Evolutionary conservation across 306 rosid species (phyloP).

Genomic region (Oemleria cerasiformis): DNA sequence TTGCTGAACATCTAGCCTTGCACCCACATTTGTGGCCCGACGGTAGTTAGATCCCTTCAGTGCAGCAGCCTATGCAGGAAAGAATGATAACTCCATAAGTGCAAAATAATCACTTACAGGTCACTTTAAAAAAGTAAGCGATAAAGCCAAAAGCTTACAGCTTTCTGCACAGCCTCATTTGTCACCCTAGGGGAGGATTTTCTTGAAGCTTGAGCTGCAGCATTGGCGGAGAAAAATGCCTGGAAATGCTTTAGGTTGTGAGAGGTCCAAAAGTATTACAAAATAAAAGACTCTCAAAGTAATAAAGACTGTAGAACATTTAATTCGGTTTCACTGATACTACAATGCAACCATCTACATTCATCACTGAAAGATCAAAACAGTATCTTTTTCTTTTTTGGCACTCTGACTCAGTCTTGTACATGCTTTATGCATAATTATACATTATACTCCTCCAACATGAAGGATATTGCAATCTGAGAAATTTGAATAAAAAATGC

Average conservation of each 20-base stretch:
- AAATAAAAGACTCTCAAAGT: not conserved
- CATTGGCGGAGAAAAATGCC: conserved; percentile 70
- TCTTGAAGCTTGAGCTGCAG: conserved; percentile 68
- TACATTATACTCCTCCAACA: not conserved
- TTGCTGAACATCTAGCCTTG: conserved; percentile 75
- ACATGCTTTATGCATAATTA: not conserved
- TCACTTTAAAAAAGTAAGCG: not conserved
- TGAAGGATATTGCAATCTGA: not conserved
- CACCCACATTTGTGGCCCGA: conserved; percentile 61
- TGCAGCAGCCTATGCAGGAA: conserved; percentile 62
- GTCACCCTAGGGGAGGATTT: conserved; percentile 83
- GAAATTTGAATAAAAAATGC: not conserved
- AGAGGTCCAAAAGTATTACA: conserved; percentile 18
- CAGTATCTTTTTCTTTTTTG: not conserved
- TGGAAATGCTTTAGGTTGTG: conserved; percentile 30
- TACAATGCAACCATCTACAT: not conserved
- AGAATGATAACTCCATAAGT: conserved; percentile 18
- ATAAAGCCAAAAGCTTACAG: conserved; percentile 43
- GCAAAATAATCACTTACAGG: not conserved
- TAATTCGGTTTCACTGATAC: too few relatives aligned
- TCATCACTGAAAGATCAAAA: not conserved
- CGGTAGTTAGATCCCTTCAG: conserved; percentile 71
- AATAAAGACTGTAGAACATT: too few relatives aligned
- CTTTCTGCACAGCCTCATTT: conserved; percentile 75
- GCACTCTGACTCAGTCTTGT: not conserved